Evolutionary conservation across 257 asterid genomes (phyloP).

Genomic region (Fraxinus anomala): DNA sequence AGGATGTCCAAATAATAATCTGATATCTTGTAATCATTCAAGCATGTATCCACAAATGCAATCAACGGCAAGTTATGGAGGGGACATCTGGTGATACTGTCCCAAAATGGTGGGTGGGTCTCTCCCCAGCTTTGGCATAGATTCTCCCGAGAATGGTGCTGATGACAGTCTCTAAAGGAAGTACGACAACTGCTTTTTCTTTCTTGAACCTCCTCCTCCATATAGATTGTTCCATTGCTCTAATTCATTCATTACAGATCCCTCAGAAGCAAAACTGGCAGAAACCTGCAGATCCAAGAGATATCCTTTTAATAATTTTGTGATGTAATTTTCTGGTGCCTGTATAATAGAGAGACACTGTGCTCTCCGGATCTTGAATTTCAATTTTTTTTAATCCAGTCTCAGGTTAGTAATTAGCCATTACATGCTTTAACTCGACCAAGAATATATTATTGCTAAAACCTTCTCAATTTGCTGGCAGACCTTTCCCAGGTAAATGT

Average conservation of each 20-base stretch:
- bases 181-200: slow-evolving; percentile 81
- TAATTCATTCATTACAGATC: slow-evolving; percentile 83
- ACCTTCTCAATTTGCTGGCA: not conserved
- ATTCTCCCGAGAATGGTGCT: not conserved
- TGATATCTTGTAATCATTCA: not conserved
- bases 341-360: not conserved
- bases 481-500: not conserved
- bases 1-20: not conserved
- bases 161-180: slow-evolving; percentile 54
- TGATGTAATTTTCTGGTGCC: not conserved
- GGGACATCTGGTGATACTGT: not conserved
- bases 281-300: slow-evolving; percentile 63
- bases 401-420: not conserved
- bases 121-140: not conserved
- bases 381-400: not conserved
- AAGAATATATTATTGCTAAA: not conserved
- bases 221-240: slow-evolving; percentile 93
- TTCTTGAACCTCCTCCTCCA: slow-evolving; percentile 96
- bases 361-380: not conserved
- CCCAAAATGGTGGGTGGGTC: not conserved
- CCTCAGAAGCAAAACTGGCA: slow-evolving; percentile 92
- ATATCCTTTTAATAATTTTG: not conserved
- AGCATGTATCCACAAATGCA: not conserved
- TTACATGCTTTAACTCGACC: not conserved
- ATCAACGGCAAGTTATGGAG: not conserved